Conservation (phyloP, 75 land plant genomes). For the Adiantum capillusveneris region DNA sequence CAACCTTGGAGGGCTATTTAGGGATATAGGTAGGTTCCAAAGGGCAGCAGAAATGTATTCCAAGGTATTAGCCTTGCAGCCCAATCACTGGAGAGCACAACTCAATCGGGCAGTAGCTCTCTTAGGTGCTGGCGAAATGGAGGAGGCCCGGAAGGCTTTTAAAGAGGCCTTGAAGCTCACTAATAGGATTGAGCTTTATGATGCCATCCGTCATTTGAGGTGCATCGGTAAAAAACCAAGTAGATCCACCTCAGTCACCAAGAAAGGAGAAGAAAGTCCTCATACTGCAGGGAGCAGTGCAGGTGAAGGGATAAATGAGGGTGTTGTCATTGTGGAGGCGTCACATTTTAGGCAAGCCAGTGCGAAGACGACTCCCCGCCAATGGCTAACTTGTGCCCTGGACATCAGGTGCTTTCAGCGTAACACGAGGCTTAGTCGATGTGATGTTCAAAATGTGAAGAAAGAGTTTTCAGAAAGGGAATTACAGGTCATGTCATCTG, state of each 20-base stretch:
- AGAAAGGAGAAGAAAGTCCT: conserved; percentile 20
- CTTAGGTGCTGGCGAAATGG: conserved; percentile 86
- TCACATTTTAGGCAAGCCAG: conserved; percentile 49
- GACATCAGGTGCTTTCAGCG: conserved; percentile 80
- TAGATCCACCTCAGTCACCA: conserved; percentile 16
- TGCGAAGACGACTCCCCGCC: conserved; percentile 60
- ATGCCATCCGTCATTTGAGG: conserved; percentile 84
- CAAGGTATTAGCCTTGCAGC: conserved; percentile 66
- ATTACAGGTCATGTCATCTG: conserved; percentile 48
- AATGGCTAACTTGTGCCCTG: conserved; percentile 56
- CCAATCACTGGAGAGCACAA: conserved; percentile 93
- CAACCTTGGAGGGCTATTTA: conserved; percentile 83
- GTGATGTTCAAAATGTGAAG: conserved; percentile 55
- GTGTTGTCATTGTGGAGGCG: conserved; percentile 38
- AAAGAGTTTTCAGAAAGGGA: conserved; percentile 46
- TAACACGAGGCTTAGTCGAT: conserved; percentile 54
- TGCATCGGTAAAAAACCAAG: conserved; percentile 47
- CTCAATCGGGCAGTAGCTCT: conserved; percentile 87
- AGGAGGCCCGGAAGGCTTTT: conserved; percentile 81
- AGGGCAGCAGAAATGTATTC: conserved; percentile 98
- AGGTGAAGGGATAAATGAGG: conserved; percentile 14
- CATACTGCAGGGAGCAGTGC: conserved; percentile 8
- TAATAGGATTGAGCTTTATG: conserved; percentile 81
- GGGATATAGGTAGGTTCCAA: conserved; percentile 77
- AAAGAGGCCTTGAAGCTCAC: conserved; percentile 98